These are phyloP conservation scores for Apiotrichum montevideense DNA, from an alignment of 1,284 basidiomycete species.

Conservation along the genomic window DNA sequence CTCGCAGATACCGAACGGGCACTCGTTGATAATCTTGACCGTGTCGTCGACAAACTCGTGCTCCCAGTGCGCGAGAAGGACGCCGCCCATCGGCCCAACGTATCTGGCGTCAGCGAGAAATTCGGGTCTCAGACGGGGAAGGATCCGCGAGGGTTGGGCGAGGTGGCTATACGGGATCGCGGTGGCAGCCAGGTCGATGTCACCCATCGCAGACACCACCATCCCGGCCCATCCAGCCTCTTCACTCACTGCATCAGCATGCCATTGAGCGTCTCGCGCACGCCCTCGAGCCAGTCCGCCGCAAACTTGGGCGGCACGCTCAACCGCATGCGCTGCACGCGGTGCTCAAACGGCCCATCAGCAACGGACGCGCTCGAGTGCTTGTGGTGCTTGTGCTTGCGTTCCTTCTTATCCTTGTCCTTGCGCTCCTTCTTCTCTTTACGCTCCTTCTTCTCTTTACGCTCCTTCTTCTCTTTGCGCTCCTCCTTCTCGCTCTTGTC, in stretches of 20 bases:
- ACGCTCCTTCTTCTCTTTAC: slow-evolving; percentile 19
- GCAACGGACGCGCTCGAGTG: background rate
- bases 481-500: background rate
- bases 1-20: slow-evolving; percentile 73
- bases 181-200: too few species aligned
- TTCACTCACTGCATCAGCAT: slow-evolving; percentile 80
- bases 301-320: slow-evolving; percentile 80
- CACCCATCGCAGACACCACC: too few species aligned
- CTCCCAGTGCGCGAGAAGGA: slow-evolving; percentile 80
- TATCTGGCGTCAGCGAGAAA: slow-evolving; percentile 56
- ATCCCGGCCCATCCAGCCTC: too few species aligned
- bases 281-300: slow-evolving; percentile 62
- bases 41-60: slow-evolving; percentile 62
- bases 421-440: slow-evolving; percentile 1
- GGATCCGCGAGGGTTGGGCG: too few species aligned
- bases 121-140: too few species aligned
- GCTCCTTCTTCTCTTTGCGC: slow-evolving; percentile 7
- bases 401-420: slow-evolving; percentile 12
- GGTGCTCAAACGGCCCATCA: slow-evolving; percentile 59
- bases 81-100: slow-evolving; percentile 76
- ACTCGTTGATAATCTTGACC: slow-evolving; percentile 72
- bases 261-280: slow-evolving; percentile 80
- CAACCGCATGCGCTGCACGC: slow-evolving; percentile 61
- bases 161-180: too few species aligned
- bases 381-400: slow-evolving; percentile 9